Evolutionary conservation across 2,329 filamentous ascomycete genomes (phyloP).

Genomic region (Chaetomium strumarium): DNA sequence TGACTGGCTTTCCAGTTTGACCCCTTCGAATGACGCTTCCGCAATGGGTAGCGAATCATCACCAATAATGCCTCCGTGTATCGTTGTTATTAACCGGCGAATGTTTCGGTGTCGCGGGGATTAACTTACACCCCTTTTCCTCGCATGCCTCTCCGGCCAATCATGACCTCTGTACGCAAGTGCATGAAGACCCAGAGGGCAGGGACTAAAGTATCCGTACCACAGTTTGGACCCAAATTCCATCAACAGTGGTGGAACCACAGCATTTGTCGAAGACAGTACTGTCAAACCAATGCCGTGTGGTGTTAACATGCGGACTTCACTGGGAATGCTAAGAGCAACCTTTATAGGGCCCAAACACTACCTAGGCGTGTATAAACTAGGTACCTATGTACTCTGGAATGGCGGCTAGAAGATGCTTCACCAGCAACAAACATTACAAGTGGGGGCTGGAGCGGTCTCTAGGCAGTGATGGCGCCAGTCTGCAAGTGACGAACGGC

Average conservation of each 20-base stretch:
- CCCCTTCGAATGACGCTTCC: not conserved
- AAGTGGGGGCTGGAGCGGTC: slow-evolving; percentile 17
- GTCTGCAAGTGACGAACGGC: not conserved
- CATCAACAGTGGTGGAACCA: not conserved
- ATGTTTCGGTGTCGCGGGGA: not conserved
- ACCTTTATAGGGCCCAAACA: too few relatives aligned
- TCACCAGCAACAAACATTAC: not conserved
- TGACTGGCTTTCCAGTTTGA: not conserved
- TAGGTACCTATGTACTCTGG: too few relatives aligned
- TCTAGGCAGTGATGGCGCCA: not conserved
- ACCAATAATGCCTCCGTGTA: not conserved
- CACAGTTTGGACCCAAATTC: not conserved
- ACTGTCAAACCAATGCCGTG: not conserved
- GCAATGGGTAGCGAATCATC: not conserved
- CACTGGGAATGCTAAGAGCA: not conserved
- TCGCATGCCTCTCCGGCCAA: slow-evolving; percentile 17
- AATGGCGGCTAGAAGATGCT: not conserved
- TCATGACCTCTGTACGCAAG: slow-evolving; percentile 5
- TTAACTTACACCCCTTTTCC: slow-evolving; percentile 14
- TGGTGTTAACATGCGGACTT: not conserved
- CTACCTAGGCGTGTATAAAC: too few relatives aligned
- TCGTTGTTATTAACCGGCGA: not conserved
- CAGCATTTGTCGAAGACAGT: not conserved
- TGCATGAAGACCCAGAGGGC: slow-evolving; percentile 6
- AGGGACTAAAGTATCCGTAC: too few relatives aligned